Conservation (phyloP, 1,284 basidiomycete species). For the Jaminaea rosea region DNA sequence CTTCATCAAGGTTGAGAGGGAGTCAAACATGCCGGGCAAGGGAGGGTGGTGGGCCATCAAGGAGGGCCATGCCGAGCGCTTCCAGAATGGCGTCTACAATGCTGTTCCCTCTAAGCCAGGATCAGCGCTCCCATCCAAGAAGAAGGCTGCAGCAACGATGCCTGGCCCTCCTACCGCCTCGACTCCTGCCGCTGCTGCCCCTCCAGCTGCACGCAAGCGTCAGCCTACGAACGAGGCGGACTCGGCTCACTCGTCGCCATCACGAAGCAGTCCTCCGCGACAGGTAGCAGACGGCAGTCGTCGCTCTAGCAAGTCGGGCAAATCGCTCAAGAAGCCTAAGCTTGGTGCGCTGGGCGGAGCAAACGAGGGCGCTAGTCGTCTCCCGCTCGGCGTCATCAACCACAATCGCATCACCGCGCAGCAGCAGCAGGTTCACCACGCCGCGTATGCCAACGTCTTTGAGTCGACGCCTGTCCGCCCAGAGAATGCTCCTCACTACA, state of each 20-base stretch:
- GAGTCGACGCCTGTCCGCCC: constrained; percentile 20
- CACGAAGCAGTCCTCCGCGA: constrained; percentile 8
- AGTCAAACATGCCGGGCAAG: constrained; percentile 48
- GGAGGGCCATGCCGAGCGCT: constrained; percentile 41
- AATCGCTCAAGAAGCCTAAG: neutral
- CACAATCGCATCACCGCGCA: too few species aligned
- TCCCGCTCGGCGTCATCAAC: constrained; percentile 14
- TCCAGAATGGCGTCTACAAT: constrained; percentile 37
- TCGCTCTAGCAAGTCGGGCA: neutral
- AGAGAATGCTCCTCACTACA: constrained; percentile 12
- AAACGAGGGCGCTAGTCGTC: constrained; percentile 4
- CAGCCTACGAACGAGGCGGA: neutral
- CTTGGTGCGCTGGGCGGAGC: neutral
- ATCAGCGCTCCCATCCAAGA: neutral
- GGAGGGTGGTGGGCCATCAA: constrained; percentile 50
- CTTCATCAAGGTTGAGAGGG: constrained; percentile 56
- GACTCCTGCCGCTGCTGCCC: neutral
- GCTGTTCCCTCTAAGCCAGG: constrained; percentile 13
- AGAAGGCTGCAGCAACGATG: neutral
- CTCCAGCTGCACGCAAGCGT: neutral
- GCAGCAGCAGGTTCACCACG: too few species aligned
- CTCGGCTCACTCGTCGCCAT: neutral
- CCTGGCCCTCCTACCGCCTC: neutral
- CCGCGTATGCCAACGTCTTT: neutral
- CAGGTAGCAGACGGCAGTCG: constrained; percentile 3